Percentiles rank a stretch among this genome's conserved stretches.
Evolutionary conservation across 2,329 filamentous ascomycete genomes (phyloP).

Genomic region (Byssoonygena ceratinophila): DNA sequence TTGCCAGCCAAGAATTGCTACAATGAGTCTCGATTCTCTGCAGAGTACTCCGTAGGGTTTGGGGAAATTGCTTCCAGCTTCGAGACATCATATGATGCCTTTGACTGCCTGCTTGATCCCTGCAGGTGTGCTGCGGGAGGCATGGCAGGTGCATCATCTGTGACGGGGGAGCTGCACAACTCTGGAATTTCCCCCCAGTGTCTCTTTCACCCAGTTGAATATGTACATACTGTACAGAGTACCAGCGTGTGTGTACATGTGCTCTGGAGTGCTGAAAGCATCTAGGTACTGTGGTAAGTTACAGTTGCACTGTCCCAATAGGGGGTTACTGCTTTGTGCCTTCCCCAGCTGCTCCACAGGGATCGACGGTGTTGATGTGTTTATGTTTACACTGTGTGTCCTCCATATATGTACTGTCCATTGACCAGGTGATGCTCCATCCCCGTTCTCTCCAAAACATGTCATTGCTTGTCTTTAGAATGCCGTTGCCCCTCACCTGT

Average conservation of each 20-base stretch:
- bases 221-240: too few relatives aligned
- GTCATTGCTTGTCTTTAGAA: too few relatives aligned
- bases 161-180: background rate
- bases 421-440: background rate
- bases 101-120: background rate
- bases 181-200: too few relatives aligned
- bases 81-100: background rate
- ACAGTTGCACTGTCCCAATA: background rate
- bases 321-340: constrained; percentile 2
- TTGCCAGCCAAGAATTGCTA: background rate
- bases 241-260: too few relatives aligned
- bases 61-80: background rate
- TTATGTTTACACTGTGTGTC: background rate
- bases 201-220: too few relatives aligned
- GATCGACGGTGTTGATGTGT: constrained; percentile 3
- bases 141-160: background rate
- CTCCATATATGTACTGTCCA: too few relatives aligned
- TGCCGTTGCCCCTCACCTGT: too few relatives aligned
- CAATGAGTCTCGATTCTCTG: background rate
- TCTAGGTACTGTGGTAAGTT: too few relatives aligned
- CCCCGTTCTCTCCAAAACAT: background rate
- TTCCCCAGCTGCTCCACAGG: constrained; percentile 3
- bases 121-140: background rate
- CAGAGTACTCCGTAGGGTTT: too few relatives aligned
- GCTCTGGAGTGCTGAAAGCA: too few relatives aligned